Evolutionary conservation across 768 basidiomycete species (phyloP), one percentile per base, ranked within the genome.

Genomic region (Termitomyces titanicus): DNA sequence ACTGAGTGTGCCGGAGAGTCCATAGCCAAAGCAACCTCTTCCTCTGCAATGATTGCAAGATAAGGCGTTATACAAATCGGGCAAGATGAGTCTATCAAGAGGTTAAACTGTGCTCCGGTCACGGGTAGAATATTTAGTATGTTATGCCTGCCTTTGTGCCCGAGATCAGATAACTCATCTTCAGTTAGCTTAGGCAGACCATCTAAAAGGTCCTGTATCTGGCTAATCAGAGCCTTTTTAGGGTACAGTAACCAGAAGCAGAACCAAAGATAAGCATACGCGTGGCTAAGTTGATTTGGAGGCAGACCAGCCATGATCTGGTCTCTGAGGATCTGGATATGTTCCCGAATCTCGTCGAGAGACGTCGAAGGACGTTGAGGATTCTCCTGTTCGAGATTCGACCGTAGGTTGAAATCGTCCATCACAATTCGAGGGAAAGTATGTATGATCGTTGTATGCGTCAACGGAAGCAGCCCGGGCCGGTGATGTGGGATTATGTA

Each of bases 1-100:
- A 74, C 60, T 15, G 88, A 79, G 57, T 86, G 79, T 9, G 89
- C 87, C 4, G 89, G 88, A 1, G 89, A 88, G 63, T 92, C 89
- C 85, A 92, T 87, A 7, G 77, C 90, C 22, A 72, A 63, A 0
- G 88, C 87, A 48, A 78, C 78, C 68, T 93, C 89, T 64, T 90
- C 88, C 60, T 92, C 87, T 1, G 88, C 80, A 22, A 92, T 67
- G 17, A 87, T 72, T 11, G 86, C 81, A n/a, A 79, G 74, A 62
- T 85, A 85, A 0, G 87, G 73, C 33, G 79, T 86, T 58, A 86
- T 78, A 67, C 91, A 93, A 60, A 93, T 88, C 11, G 90, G 81
- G 63, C 91, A 93, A 17, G 76, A 66, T 7, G 84, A 81, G 58
- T 92, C 91, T 91, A 51, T 46, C 12, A 31, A 42, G 38, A 20